Evolutionary conservation across 2,329 filamentous ascomycete species (phyloP).

Genomic region (Verticillium longisporum): DNA sequence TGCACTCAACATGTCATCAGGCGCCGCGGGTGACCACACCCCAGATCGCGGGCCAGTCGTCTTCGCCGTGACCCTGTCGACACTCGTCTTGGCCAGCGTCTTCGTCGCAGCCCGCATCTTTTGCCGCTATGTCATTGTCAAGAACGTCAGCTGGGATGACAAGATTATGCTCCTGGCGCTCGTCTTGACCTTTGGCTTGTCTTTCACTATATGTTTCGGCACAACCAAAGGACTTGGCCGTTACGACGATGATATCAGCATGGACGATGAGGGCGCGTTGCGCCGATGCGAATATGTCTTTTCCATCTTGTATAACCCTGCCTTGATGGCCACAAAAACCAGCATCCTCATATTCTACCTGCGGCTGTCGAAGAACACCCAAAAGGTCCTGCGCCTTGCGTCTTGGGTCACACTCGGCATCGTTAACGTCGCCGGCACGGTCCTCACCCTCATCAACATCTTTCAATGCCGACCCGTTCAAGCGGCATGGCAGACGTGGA

Average conservation of each 20-base stretch:
- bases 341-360: constrained; percentile 92
- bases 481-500: constrained; percentile 55
- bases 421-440: constrained; percentile 71
- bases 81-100: constrained; percentile 61
- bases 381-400: constrained; percentile 70
- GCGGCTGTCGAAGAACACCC: constrained; percentile 68
- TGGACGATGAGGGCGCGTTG: constrained; percentile 40
- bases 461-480: constrained; percentile 74
- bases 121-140: constrained; percentile 67
- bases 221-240: constrained; percentile 60
- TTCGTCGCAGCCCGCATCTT: constrained; percentile 72
- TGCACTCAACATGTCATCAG: constrained; percentile 10
- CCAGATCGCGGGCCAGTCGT: constrained; percentile 53
- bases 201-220: constrained; percentile 59
- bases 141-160: constrained; percentile 68
- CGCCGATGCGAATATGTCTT: constrained; percentile 58
- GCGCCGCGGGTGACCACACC: constrained; percentile 14
- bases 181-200: constrained; percentile 62
- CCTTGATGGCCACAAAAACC: constrained; percentile 84
- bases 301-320: constrained; percentile 67
- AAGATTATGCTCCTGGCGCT: constrained; percentile 75
- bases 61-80: constrained; percentile 63
- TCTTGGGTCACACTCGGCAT: constrained; percentile 73
- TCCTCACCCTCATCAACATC: constrained; percentile 79
- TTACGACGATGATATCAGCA: constrained; percentile 54